Conservation (phyloP, 805 yeast species). For the Candida sanyiensis region DNA sequence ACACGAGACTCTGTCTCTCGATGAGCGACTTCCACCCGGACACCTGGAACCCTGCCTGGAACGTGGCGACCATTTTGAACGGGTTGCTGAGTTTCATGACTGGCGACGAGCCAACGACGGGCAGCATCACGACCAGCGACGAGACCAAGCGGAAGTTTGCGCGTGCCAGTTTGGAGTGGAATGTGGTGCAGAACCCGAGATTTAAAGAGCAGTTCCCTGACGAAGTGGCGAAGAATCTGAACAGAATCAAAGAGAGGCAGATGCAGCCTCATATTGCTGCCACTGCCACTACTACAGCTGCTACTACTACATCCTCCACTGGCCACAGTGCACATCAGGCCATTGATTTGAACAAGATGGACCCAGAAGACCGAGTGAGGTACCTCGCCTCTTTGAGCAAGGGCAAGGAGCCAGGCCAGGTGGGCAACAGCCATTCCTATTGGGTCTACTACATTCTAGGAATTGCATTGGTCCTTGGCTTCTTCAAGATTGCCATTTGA, state of each 20-base stretch:
- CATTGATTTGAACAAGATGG: conserved; percentile 32
- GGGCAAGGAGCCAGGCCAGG: neutral
- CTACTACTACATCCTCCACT: neutral
- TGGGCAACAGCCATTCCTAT: conserved; percentile 10
- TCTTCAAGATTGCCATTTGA: conserved; percentile 18
- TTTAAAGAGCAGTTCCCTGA: conserved; percentile 70
- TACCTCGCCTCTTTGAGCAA: conserved; percentile 26
- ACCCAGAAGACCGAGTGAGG: conserved; percentile 65
- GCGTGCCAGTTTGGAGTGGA: conserved; percentile 52
- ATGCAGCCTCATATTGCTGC: neutral
- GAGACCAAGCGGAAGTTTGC: conserved; percentile 54
- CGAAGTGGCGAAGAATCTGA: conserved; percentile 34
- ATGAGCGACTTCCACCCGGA: conserved; percentile 95
- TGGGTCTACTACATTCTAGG: conserved; percentile 30
- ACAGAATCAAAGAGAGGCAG: conserved; percentile 24
- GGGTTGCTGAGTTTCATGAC: conserved; percentile 93
- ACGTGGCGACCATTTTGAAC: conserved; percentile 79
- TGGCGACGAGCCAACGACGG: conserved; percentile 77
- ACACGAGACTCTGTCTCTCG: conserved; percentile 78
- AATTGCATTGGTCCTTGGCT: conserved; percentile 26
- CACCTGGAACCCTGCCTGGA: conserved; percentile 96
- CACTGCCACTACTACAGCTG: neutral
- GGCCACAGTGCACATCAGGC: neutral
- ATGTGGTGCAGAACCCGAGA: conserved; percentile 46
- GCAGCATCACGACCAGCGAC: conserved; percentile 65